Evolutionary conservation across 176 grass and related monocot genomes (phyloP).

Genomic region (Rhynchospora tenuis): DNA sequence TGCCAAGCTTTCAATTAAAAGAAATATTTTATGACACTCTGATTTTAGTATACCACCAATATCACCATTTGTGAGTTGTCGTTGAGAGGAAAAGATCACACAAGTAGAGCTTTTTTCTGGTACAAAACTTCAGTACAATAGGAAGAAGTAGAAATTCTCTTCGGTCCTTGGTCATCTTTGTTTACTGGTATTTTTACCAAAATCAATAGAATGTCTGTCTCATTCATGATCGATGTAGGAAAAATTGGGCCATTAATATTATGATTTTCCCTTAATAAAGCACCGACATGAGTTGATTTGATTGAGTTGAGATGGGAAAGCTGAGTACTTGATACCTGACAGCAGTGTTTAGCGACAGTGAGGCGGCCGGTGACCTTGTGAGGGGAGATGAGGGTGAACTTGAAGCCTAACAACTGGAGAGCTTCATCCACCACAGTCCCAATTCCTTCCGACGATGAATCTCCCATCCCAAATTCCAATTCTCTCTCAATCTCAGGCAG

Average conservation of each 20-base stretch:
- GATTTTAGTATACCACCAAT: background rate
- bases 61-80: background rate
- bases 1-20: background rate
- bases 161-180: background rate
- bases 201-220: background rate
- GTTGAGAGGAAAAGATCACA: background rate
- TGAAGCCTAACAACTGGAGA: conserved; percentile 56
- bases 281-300: too few species aligned
- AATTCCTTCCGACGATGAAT: background rate
- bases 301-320: too few species aligned
- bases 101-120: background rate
- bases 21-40: background rate
- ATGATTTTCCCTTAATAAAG: background rate
- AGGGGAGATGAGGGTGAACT: conserved; percentile 49
- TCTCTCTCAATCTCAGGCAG: too few species aligned
- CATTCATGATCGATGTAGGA: background rate
- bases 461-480: background rate
- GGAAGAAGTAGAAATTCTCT: too few species aligned
- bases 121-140: too few species aligned
- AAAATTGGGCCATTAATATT: background rate
- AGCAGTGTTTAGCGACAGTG: conserved; percentile 66
- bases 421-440: conserved; percentile 35
- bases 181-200: background rate
- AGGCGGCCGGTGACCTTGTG: conserved; percentile 54
- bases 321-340: too few species aligned